Conservation (phyloP, 139 green algal genomes). For the Tetradesmus lagerheimii region DNA sequence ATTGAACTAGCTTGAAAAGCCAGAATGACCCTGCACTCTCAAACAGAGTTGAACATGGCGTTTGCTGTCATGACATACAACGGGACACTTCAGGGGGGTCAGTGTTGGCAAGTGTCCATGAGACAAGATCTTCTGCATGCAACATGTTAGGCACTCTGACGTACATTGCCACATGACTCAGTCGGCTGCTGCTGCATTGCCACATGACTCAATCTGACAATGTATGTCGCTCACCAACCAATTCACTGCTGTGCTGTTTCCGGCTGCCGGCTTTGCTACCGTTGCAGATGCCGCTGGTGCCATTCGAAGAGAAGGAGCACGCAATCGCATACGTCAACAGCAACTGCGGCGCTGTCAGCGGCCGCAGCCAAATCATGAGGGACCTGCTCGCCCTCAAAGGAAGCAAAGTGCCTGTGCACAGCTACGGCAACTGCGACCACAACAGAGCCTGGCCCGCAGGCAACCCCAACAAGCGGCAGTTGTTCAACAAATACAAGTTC, state of each 20-base stretch:
- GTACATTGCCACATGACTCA: too few species aligned
- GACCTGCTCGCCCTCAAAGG: background rate
- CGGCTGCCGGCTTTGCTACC: background rate
- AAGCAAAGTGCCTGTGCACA: slow-evolving; percentile 37
- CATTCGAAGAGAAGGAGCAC: slow-evolving; percentile 38
- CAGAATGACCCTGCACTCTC: too few species aligned
- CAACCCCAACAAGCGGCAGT: background rate
- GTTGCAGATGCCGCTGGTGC: background rate
- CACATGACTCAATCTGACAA: too few species aligned
- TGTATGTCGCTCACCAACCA: background rate
- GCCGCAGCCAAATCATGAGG: background rate
- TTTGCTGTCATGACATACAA: too few species aligned
- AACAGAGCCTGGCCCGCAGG: slow-evolving; percentile 9
- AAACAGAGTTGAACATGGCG: too few species aligned
- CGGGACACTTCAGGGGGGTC: too few species aligned
- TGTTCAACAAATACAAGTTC: slow-evolving; percentile 44
- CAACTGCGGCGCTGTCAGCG: slow-evolving; percentile 3
- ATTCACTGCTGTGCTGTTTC: background rate
- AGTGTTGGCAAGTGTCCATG: too few species aligned
- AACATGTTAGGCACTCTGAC: too few species aligned
- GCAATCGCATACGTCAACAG: slow-evolving; percentile 38
- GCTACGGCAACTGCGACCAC: slow-evolving; percentile 1
- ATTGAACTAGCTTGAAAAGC: background rate
- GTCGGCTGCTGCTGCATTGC: too few species aligned
- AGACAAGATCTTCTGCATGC: too few species aligned